Percentiles rank a stretch among this genome's conserved stretches.
Conservation (phyloP, 495 filamentous ascomycete species). For the Tuber indicum region DNA sequence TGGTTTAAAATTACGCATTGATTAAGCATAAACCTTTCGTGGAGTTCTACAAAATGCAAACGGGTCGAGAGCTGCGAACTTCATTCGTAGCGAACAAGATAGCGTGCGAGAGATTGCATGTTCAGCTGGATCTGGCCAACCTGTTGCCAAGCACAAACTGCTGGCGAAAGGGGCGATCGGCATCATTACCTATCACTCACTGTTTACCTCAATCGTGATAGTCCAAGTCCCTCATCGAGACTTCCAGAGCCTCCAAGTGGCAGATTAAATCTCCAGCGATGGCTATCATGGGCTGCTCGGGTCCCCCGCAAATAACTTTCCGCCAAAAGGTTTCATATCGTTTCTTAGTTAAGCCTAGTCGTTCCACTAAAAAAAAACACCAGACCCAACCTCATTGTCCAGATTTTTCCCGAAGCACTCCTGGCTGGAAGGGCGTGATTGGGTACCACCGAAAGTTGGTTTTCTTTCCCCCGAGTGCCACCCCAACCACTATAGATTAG, state of each 20-base stretch:
- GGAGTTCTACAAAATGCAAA: background rate
- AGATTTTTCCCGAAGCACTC: background rate
- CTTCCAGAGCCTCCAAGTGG: background rate
- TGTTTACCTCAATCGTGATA: background rate
- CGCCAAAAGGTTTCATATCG: background rate
- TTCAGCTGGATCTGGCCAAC: background rate
- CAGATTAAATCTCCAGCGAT: background rate
- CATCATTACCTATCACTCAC: background rate
- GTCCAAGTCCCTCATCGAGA: background rate
- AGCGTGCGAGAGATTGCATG: background rate
- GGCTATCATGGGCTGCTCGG: background rate
- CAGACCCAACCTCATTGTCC: background rate
- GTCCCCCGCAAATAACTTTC: background rate
- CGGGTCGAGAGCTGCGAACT: background rate
- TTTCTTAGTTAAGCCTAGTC: background rate
- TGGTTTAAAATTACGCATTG: background rate
- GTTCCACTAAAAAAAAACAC: background rate
- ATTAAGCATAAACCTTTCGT: background rate
- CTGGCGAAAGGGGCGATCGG: background rate
- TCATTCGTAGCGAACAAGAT: background rate
- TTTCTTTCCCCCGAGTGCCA: background rate
- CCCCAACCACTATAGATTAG: background rate
- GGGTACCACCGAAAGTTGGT: background rate
- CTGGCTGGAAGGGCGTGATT: background rate
- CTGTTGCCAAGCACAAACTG: background rate